Evolutionary conservation across 2,329 filamentous ascomycete genomes (phyloP).

Genomic region (Cercospora nicotianae): DNA sequence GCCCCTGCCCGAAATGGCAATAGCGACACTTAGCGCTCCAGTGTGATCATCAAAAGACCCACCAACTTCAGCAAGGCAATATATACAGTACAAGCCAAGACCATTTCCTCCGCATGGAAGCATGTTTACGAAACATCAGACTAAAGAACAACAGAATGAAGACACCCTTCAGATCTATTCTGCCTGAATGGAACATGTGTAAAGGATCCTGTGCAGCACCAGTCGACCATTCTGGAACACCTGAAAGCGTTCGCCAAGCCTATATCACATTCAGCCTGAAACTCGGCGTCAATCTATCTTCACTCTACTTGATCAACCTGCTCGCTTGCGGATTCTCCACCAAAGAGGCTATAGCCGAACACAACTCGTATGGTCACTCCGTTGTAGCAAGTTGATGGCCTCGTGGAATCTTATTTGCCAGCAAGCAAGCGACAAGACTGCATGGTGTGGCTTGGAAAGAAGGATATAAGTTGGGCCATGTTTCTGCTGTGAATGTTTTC

Average conservation of each 20-base stretch:
- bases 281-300: not conserved
- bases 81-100: no score
- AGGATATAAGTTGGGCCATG: not conserved
- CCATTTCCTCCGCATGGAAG: not conserved
- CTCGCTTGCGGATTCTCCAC: not conserved
- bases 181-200: not conserved
- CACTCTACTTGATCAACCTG: not conserved
- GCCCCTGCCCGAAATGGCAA: not conserved
- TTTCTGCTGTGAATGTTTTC: not conserved
- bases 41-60: not conserved
- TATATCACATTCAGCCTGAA: not conserved
- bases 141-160: not conserved
- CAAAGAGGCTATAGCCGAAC: not conserved
- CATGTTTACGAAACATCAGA: not conserved
- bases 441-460: not conserved
- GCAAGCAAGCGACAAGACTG: not conserved
- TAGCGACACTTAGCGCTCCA: not conserved
- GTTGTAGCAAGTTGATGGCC: not conserved
- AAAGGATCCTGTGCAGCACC: not conserved
- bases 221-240: not conserved
- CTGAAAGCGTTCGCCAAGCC: not conserved
- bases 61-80: not conserved
- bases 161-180: not conserved
- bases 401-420: not conserved
- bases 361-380: not conserved